A percentile compares a stretch with the other conserved stretches of the same genome.
Evolutionary conservation across 2,329 filamentous ascomycete species (phyloP).

Genomic region (Coniosporium tulheliwenetii): DNA sequence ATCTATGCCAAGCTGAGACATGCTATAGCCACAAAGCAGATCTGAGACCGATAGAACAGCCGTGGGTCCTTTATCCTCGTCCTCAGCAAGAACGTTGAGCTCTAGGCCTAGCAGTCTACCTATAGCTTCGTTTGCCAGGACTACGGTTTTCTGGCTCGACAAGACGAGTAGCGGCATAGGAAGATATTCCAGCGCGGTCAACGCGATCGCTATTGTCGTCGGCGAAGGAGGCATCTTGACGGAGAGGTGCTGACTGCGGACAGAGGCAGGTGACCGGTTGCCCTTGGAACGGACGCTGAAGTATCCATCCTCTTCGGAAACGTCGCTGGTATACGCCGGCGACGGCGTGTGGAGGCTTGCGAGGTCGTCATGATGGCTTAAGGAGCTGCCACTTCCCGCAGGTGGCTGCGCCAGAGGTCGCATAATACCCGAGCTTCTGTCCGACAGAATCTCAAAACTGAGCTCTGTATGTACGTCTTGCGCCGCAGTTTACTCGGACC

Average conservation of each 20-base stretch:
- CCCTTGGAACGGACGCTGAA: not conserved
- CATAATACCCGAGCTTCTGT: no score
- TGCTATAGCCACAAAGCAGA: constrained; percentile 45
- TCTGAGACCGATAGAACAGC: constrained; percentile 34
- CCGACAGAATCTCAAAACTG: no score
- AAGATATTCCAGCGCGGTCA: constrained; percentile 57
- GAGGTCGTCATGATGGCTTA: no score
- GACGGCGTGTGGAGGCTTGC: no score
- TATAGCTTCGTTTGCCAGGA: constrained; percentile 63
- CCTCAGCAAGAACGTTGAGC: constrained; percentile 20
- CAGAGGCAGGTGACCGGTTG: not conserved
- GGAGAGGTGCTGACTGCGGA: not conserved
- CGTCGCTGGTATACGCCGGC: no score
- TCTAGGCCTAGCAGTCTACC: constrained; percentile 50
- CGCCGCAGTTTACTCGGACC: no score
- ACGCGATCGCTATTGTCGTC: constrained; percentile 25
- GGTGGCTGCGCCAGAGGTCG: no score
- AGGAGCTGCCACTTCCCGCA: no score
- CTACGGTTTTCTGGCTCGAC: constrained; percentile 51
- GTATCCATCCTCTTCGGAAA: not conserved
- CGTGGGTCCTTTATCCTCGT: constrained; percentile 11
- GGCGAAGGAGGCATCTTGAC: not conserved
- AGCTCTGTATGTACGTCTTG: no score
- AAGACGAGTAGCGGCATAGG: constrained; percentile 58
- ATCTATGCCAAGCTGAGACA: constrained; percentile 58